These are phyloP conservation scores for Iris pallida DNA, from an alignment of 116 monocot species.

Conservation along the genomic window DNA sequence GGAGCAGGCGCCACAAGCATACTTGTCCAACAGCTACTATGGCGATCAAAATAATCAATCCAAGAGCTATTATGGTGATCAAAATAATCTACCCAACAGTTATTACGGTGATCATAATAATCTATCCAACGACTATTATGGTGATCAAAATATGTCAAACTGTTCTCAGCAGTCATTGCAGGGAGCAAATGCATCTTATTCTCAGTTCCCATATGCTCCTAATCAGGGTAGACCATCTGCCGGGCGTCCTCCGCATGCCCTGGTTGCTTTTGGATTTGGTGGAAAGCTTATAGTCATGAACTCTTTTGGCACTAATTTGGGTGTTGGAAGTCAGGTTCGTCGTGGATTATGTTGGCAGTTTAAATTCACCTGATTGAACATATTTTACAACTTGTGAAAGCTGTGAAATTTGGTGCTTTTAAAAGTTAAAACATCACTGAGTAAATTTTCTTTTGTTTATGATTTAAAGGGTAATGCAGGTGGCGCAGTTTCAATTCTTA, in stretches of 20 bases:
- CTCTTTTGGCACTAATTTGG: conserved; percentile 25
- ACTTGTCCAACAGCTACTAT: conserved; percentile 40
- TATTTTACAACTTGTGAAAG: background rate
- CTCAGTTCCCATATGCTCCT: conserved; percentile 33
- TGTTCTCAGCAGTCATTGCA: conserved; percentile 49
- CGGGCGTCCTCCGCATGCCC: conserved; percentile 86
- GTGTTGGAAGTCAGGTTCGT: conserved; percentile 58
- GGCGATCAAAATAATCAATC: conserved; percentile 22
- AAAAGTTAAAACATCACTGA: background rate
- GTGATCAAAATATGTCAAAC: conserved; percentile 25
- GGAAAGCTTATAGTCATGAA: conserved; percentile 86
- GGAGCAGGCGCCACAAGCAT: conserved; percentile 24
- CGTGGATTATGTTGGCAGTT: background rate
- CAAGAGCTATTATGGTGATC: too few relatives aligned
- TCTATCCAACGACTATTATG: conserved; percentile 33
- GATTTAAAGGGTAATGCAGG: conserved; percentile 39
- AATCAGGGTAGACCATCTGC: conserved; percentile 69
- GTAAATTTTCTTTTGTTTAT: background rate
- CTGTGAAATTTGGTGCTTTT: background rate
- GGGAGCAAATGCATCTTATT: conserved; percentile 24
- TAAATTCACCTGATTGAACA: background rate
- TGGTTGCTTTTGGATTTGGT: conserved; percentile 95
- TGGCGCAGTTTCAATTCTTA: conserved; percentile 51
- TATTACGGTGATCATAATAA: too few relatives aligned
- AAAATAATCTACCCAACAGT: too few relatives aligned